Base-by-base conservation (phyloP, 495 filamentous ascomycete genomes). In the Xylaria palmicola region DNA sequence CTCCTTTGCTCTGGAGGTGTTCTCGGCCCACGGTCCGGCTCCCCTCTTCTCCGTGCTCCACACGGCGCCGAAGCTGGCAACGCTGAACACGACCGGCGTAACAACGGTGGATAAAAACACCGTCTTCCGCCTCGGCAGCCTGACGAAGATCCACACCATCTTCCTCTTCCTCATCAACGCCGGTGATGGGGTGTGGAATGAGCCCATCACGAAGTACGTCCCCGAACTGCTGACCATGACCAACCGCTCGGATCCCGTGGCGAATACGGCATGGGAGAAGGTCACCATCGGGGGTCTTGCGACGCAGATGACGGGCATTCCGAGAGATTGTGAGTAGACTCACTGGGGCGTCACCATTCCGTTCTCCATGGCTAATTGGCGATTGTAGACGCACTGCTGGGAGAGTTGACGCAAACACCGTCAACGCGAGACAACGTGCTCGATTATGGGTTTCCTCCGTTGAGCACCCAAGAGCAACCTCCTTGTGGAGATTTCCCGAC, bases 261-360 rank as follows among this genome's bases (percentile, higher is more conserved):
- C 15, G 65, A 75, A 48, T 63, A 74, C 51, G 57, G 73, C 75
- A 17, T 87, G 85, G 85, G 74, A 83, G 6, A 75, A 83, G 2
- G 70, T 86, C 12, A 86, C 83, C 0, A 71, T 86, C 24, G 80
- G 83, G 4, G 79, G 80, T 15, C 68, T 87, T 40, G 83, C 82
- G 0, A 77, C 76, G 24, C 84, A 86, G 51, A 68, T 81, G 45
- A 73, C 83, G 7, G 83, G 81, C 0, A 70, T 85, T 36, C 77
- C 79, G 8, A 72, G 80, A 36, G 75, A 77, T 61, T 77, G 75
- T 77, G 45, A 52, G 73, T 59, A 3, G 4, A n/a, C n/a, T 10
- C 37, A 12, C 19, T 6, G 20, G n/a, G 1, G 10, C 13, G 9
- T n/a, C 19, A 9, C 37, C 19, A 9, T 40, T 7, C 54, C 3